Evolutionary conservation across 306 rosid genomes (phyloP).

Genomic region (Cucurbita argyrosperma): DNA sequence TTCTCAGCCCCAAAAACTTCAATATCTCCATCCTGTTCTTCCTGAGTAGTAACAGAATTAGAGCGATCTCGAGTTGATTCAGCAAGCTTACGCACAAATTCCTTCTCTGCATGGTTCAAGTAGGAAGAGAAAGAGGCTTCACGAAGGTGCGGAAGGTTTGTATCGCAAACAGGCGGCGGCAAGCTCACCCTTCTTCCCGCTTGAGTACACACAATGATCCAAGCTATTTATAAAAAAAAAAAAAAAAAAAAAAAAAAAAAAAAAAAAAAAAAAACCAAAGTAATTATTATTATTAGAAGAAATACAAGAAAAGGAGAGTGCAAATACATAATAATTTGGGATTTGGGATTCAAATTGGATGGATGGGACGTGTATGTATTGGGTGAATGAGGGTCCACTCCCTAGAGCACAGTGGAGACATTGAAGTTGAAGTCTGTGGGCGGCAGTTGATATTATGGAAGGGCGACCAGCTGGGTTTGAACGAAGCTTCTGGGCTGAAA

Average conservation of each 20-base stretch:
- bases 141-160: background rate
- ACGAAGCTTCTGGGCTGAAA: background rate
- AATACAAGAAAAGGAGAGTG: no score
- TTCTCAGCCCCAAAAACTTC: conserved; percentile 80
- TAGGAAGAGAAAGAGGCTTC: conserved; percentile 9
- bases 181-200: background rate
- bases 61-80: background rate
- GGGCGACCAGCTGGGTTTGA: background rate
- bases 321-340: no score
- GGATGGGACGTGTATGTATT: no score
- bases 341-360: no score
- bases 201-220: no score
- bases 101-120: conserved; percentile 2
- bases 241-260: no score
- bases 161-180: conserved; percentile 4
- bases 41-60: background rate
- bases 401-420: background rate
- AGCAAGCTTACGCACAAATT: conserved; percentile 4
- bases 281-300: no score
- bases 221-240: no score
- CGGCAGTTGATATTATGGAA: no score
- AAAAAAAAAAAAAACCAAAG: no score
- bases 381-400: no score
- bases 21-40: conserved; percentile 51
- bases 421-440: background rate